Percentiles rank a stretch among this genome's conserved stretches.
These are phyloP conservation scores for Gnomoniopsis sp. DNA, from an alignment of 2,329 filamentous ascomycete genomes.

Conservation along the genomic window DNA sequence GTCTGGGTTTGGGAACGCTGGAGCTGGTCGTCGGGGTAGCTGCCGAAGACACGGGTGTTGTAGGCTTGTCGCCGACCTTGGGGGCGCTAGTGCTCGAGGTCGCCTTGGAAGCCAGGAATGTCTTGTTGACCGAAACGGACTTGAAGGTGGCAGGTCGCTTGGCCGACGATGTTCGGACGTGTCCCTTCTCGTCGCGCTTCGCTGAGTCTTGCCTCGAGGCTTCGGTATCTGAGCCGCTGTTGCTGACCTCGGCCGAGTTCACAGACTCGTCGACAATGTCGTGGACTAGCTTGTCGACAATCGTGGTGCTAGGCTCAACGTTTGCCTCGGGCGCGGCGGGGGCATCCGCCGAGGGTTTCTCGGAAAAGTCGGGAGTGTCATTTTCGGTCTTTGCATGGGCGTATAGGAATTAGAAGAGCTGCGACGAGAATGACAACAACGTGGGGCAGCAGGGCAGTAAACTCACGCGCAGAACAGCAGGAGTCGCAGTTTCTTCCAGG, in stretches of 20 bases:
- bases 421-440: constrained; percentile 20
- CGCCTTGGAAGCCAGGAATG: constrained; percentile 72
- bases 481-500: constrained; percentile 50
- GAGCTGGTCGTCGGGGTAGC: constrained; percentile 43
- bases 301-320: constrained; percentile 45
- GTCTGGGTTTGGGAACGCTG: constrained; percentile 59
- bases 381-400: constrained; percentile 25
- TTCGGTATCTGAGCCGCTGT: constrained; percentile 73
- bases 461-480: constrained; percentile 44
- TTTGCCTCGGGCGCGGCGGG: constrained; percentile 39
- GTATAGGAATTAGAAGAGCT: constrained; percentile 34
- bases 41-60: constrained; percentile 38
- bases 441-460: constrained; percentile 16
- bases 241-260: constrained; percentile 63
- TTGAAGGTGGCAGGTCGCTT: constrained; percentile 82
- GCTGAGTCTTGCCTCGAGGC: constrained; percentile 57
- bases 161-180: constrained; percentile 56
- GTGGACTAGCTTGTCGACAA: constrained; percentile 55
- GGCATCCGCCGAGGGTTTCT: constrained; percentile 4
- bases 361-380: constrained; percentile 15
- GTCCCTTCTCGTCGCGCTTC: constrained; percentile 53
- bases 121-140: constrained; percentile 80
- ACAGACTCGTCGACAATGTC: constrained; percentile 55
- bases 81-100: constrained; percentile 39
- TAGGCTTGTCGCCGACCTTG: constrained; percentile 50